Conservation (phyloP, 441 rosid genomes). For the Erodium moschatum region DNA sequence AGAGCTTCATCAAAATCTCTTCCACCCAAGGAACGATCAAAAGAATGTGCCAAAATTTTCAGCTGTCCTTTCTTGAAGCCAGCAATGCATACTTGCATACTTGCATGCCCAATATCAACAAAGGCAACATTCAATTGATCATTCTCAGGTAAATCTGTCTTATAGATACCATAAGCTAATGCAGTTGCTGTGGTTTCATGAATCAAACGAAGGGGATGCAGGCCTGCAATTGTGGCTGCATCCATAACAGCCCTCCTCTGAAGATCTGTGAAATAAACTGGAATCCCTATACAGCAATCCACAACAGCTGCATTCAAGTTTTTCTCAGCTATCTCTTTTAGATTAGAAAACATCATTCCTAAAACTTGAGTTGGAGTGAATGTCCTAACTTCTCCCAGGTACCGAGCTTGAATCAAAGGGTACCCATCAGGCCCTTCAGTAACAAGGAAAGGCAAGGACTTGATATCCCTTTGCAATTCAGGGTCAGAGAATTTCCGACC, state of each 20-base stretch:
- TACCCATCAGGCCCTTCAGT: constrained; percentile 79
- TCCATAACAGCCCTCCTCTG: constrained; percentile 89
- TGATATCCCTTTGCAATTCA: constrained; percentile 81
- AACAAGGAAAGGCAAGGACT: constrained; percentile 61
- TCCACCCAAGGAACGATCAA: constrained; percentile 74
- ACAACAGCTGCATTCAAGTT: constrained; percentile 76
- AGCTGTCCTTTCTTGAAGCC: constrained; percentile 82
- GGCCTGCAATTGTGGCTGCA: constrained; percentile 90
- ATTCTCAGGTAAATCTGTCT: constrained; percentile 82
- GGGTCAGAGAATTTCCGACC: constrained; percentile 84
- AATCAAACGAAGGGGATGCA: constrained; percentile 70
- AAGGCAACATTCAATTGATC: constrained; percentile 81
- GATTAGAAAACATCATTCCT: constrained; percentile 77
- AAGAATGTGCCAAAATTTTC: constrained; percentile 63
- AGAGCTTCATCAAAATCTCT: constrained; percentile 90
- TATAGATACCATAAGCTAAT: constrained; percentile 88
- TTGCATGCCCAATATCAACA: constrained; percentile 87
- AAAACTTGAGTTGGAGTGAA: constrained; percentile 85
- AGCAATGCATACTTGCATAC: constrained; percentile 91
- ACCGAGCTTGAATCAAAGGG: constrained; percentile 72
- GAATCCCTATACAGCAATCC: constrained; percentile 94
- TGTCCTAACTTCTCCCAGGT: constrained; percentile 62
- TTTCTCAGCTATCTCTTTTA: constrained; percentile 80
- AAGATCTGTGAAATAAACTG: constrained; percentile 83
- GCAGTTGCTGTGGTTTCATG: constrained; percentile 95